A percentile compares a stretch with the other conserved stretches of the same genome.
These are phyloP conservation scores for Penicillium hesseltinei DNA, from an alignment of 2,329 filamentous ascomycete genomes.

Conservation along the genomic window DNA sequence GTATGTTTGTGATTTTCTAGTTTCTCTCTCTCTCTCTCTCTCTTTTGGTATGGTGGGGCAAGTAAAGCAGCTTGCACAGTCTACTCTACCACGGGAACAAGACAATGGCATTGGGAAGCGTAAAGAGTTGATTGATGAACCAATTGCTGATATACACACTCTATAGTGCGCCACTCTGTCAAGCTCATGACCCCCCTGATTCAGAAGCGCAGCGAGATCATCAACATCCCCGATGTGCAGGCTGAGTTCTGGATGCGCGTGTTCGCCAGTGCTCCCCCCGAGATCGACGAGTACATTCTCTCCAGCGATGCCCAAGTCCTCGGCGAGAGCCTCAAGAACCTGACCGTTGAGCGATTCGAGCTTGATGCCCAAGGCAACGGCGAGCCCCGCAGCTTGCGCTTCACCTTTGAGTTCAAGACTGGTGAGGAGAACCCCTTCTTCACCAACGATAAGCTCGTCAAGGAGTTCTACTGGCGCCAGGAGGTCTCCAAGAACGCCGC, in stretches of 20 bases:
- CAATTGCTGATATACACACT: slow-evolving; percentile 10
- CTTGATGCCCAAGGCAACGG: slow-evolving; percentile 59
- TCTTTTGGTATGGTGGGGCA: background rate
- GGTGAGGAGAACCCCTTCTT: slow-evolving; percentile 73
- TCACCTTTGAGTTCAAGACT: slow-evolving; percentile 71
- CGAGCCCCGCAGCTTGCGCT: slow-evolving; percentile 75
- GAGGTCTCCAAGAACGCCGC: slow-evolving; percentile 45
- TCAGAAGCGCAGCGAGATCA: slow-evolving; percentile 68
- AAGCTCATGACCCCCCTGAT: slow-evolving; percentile 69
- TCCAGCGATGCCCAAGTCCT: slow-evolving; percentile 71
- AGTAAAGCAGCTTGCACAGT: background rate
- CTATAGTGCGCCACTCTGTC: slow-evolving; percentile 69
- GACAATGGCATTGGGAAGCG: background rate
- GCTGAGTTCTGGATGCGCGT: slow-evolving; percentile 90
- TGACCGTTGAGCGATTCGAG: slow-evolving; percentile 80
- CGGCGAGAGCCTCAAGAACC: slow-evolving; percentile 61
- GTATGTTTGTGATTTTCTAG: slow-evolving; percentile 53
- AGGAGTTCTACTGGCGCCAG: slow-evolving; percentile 85
- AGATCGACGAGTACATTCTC: slow-evolving; percentile 85
- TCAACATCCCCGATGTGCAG: slow-evolving; percentile 60
- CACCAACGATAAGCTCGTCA: slow-evolving; percentile 72
- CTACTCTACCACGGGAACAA: background rate
- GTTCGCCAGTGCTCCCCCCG: slow-evolving; percentile 78
- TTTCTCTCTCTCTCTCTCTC: background rate
- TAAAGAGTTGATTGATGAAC: background rate